A percentile compares a stretch with the other conserved stretches of the same genome.
Conservation (phyloP, 2,329 filamentous ascomycete genomes). For the Rhexocercosporidium sp. region DNA sequence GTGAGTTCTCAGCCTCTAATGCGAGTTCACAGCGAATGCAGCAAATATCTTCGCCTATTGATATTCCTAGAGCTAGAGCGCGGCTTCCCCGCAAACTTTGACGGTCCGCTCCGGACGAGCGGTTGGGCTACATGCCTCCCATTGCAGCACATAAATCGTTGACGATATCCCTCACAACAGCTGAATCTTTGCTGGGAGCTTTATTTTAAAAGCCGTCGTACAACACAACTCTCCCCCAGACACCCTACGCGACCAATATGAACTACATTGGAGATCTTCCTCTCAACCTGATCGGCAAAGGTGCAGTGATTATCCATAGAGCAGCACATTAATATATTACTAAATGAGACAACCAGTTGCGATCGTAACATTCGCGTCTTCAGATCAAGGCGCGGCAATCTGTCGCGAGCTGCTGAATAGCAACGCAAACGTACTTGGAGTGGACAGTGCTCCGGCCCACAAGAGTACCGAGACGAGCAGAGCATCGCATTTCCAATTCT, state of each 20-base stretch:
- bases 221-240: neutral
- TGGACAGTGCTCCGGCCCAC: neutral
- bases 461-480: neutral
- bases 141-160: neutral
- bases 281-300: slow-evolving; percentile 6
- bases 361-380: neutral
- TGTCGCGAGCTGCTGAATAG: slow-evolving; percentile 9
- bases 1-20: too few relatives aligned
- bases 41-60: neutral
- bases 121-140: neutral
- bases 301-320: neutral
- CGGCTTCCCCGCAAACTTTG: neutral
- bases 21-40: neutral
- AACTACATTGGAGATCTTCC: slow-evolving; percentile 6
- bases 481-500: slow-evolving; percentile 11
- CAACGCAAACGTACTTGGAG: slow-evolving; percentile 3
- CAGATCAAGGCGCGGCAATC: neutral
- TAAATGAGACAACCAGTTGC: neutral
- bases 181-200: neutral
- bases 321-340: neutral
- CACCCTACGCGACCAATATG: neutral
- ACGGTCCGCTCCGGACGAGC: neutral
- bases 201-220: neutral
- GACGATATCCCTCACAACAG: neutral
- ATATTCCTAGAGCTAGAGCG: neutral